A percentile compares a stretch with the other conserved stretches of the same genome.
Evolutionary conservation across 805 yeast genomes (phyloP).

Genomic region (Torulaspora delbrueckii): DNA sequence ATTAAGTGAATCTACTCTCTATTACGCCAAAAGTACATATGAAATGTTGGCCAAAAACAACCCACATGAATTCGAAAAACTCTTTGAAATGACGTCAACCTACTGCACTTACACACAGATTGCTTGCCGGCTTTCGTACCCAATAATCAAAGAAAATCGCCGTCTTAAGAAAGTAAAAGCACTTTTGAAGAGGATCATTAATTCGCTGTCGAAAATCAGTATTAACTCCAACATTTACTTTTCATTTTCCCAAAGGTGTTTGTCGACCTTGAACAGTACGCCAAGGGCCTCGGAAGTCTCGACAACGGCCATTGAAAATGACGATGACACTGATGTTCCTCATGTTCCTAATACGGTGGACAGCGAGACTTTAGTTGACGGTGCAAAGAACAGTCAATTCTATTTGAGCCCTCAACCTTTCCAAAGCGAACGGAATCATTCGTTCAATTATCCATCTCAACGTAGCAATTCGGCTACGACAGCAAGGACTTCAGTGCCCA

Average conservation of each 20-base stretch:
- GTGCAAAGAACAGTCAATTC: background rate
- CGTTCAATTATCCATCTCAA: slow-evolving; percentile 3
- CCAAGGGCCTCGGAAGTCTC: slow-evolving; percentile 13
- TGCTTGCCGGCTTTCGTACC: slow-evolving; percentile 50
- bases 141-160: slow-evolving; percentile 45
- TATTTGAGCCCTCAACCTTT: background rate
- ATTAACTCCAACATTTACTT: slow-evolving; percentile 62
- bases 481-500: slow-evolving; percentile 8
- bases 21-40: slow-evolving; percentile 44
- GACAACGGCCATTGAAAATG: slow-evolving; percentile 6
- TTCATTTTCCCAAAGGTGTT: slow-evolving; percentile 22
- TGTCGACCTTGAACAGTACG: slow-evolving; percentile 3
- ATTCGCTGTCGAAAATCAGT: slow-evolving; percentile 56
- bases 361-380: slow-evolving; percentile 19
- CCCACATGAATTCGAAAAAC: slow-evolving; percentile 48
- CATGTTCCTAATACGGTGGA: slow-evolving; percentile 17
- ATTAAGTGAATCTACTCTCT: slow-evolving; percentile 44
- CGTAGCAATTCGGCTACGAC: slow-evolving; percentile 10
- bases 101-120: slow-evolving; percentile 50
- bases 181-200: slow-evolving; percentile 48
- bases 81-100: slow-evolving; percentile 50
- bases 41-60: slow-evolving; percentile 50
- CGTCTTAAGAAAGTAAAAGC: slow-evolving; percentile 45
- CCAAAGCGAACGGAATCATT: slow-evolving; percentile 6
- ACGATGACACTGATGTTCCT: slow-evolving; percentile 1